These are phyloP conservation scores for Fusarium denticulatum DNA, from an alignment of 2,329 filamentous ascomycete species.

Conservation along the genomic window DNA sequence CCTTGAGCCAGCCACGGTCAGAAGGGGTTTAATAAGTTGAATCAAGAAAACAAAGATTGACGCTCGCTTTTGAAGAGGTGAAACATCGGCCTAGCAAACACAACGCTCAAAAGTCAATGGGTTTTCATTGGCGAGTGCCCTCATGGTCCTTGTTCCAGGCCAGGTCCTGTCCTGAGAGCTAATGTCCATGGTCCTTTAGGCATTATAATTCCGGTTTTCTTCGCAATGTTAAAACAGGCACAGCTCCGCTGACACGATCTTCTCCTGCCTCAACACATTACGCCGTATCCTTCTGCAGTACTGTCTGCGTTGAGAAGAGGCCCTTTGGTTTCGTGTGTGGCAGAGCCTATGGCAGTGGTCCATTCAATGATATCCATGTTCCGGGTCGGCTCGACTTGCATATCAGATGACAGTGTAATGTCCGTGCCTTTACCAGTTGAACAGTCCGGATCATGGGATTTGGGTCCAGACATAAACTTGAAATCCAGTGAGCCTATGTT, in stretches of 20 bases:
- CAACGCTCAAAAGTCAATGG: neutral
- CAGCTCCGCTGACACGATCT: neutral
- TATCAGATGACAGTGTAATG: constrained; percentile 13
- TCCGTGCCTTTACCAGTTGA: constrained; percentile 14
- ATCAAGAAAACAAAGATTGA: neutral
- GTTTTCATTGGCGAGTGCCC: neutral
- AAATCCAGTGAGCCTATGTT: constrained; percentile 9
- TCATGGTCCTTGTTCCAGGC: neutral
- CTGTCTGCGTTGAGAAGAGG: neutral
- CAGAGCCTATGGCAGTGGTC: neutral
- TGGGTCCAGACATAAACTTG: constrained; percentile 23
- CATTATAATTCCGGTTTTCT: neutral
- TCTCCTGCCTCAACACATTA: neutral
- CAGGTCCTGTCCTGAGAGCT: neutral
- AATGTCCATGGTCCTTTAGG: constrained; percentile 3
- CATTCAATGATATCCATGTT: constrained; percentile 21
- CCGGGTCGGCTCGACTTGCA: constrained; percentile 1
- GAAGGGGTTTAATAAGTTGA: neutral
- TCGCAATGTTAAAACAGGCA: neutral
- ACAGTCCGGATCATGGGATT: constrained; percentile 4
- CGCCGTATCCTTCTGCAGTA: neutral
- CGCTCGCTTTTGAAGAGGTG: neutral
- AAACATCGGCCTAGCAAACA: neutral
- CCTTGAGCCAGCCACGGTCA: neutral
- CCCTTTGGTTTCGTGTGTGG: neutral